A percentile compares a stretch with the other conserved stretches of the same genome.
Conservation (phyloP, 2,329 filamentous ascomycete genomes). For the Cercospora canescens region DNA sequence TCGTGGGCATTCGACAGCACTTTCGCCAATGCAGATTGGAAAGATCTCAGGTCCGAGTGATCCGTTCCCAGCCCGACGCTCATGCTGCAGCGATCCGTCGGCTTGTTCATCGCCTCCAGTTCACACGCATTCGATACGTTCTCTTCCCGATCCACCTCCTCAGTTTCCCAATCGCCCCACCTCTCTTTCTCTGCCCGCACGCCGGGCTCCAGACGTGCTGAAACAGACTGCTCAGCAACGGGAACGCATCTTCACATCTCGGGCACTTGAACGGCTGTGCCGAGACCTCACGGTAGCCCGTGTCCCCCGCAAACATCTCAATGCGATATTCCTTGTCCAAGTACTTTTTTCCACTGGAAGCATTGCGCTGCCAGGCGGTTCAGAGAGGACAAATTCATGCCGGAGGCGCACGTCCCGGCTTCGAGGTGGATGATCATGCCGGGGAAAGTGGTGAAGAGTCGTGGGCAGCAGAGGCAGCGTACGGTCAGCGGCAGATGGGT, state of each 20-base stretch:
- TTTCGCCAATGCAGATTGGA: neutral
- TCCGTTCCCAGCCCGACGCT: no score
- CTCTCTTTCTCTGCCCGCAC: slow-evolving; percentile 9
- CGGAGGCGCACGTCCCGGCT: slow-evolving; percentile 10
- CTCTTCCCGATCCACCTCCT: slow-evolving; percentile 12
- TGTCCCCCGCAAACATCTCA: slow-evolving; percentile 1
- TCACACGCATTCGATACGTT: neutral
- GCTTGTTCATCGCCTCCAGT: neutral
- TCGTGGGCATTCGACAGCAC: neutral
- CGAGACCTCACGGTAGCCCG: neutral
- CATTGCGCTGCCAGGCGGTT: slow-evolving; percentile 18
- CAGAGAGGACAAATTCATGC: slow-evolving; percentile 1
- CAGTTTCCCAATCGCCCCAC: slow-evolving; percentile 12
- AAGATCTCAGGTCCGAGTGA: no score
- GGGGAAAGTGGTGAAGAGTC: slow-evolving; percentile 15
- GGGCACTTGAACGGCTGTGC: slow-evolving; percentile 13
- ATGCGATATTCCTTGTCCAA: slow-evolving; percentile 5
- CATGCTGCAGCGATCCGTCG: neutral
- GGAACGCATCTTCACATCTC: slow-evolving; percentile 3
- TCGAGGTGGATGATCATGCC: slow-evolving; percentile 23
- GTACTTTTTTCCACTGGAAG: slow-evolving; percentile 20
- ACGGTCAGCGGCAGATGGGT: neutral
- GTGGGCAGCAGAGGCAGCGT: slow-evolving; percentile 11
- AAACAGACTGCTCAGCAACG: slow-evolving; percentile 9
- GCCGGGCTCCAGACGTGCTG: slow-evolving; percentile 12